Percentiles rank a stretch among this genome's conserved stretches.
These are phyloP conservation scores for Lasiosphaeria miniovina DNA, from an alignment of 495 filamentous ascomycete species.

Conservation along the genomic window DNA sequence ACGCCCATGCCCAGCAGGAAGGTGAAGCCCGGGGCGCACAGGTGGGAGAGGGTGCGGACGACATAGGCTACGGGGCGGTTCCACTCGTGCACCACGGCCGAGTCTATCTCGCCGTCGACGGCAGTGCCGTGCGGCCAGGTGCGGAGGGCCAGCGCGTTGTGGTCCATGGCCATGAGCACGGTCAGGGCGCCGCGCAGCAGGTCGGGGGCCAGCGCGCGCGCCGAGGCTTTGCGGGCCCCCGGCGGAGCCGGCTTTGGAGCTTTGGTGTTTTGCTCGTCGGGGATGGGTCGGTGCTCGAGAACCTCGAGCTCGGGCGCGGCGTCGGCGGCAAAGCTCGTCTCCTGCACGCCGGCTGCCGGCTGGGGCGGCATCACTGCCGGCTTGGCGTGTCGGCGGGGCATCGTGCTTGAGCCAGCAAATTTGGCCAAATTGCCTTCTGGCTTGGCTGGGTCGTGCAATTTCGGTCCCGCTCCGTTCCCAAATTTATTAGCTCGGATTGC, in stretches of 20 bases:
- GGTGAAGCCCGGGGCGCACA: slow-evolving; percentile 37
- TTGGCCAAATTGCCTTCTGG: not conserved
- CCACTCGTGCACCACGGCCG: slow-evolving; percentile 25
- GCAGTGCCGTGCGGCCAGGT: slow-evolving; percentile 33
- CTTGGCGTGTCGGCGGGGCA: not conserved
- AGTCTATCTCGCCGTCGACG: slow-evolving; percentile 25
- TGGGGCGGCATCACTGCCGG: slow-evolving; percentile 21
- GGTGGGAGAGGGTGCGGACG: slow-evolving; percentile 31
- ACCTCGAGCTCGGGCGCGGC: slow-evolving; percentile 6
- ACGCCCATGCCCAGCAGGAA: slow-evolving; percentile 39
- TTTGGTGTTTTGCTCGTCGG: slow-evolving; percentile 1
- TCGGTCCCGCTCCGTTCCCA: too few relatives aligned
- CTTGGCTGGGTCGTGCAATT: too few relatives aligned
- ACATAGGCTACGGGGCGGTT: slow-evolving; percentile 25
- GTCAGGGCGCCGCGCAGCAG: slow-evolving; percentile 34
- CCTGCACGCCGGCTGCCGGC: slow-evolving; percentile 18
- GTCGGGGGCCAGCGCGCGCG: slow-evolving; percentile 32
- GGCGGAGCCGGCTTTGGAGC: not conserved
- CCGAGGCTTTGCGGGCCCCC: slow-evolving; percentile 6
- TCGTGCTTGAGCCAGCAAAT: not conserved
- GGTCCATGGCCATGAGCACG: slow-evolving; percentile 34
- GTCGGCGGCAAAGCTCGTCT: slow-evolving; percentile 20
- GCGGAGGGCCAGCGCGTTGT: slow-evolving; percentile 26
- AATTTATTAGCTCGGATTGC: too few relatives aligned
- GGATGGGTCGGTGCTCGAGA: slow-evolving; percentile 12